Conservation (phyloP, 2,329 filamentous ascomycete genomes). For the Calonectria pseudoreteaudii region DNA sequence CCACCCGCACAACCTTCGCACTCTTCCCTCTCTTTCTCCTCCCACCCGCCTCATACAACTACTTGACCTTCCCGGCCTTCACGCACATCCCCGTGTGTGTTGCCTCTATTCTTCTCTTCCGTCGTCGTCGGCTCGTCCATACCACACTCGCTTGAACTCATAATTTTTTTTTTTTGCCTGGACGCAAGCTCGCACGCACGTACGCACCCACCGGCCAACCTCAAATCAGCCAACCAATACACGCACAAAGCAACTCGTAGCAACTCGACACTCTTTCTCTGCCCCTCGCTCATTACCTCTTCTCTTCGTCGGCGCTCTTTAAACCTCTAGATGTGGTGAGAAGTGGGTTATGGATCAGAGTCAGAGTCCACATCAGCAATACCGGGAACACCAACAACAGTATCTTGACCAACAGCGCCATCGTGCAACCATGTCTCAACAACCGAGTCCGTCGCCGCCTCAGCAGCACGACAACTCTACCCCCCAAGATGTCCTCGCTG, state of each 20-base stretch:
- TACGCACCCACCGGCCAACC: background rate
- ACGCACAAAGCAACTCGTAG: background rate
- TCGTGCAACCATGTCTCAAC: conserved; percentile 38
- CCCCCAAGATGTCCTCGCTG: conserved; percentile 57
- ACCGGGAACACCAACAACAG: conserved; percentile 31
- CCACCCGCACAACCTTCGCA: conserved; percentile 35
- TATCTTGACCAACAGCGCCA: conserved; percentile 37
- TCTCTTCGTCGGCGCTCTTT: conserved; percentile 28
- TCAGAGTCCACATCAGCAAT: conserved; percentile 42
- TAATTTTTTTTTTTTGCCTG: conserved; percentile 16
- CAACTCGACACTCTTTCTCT: conserved; percentile 30
- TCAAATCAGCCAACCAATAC: background rate
- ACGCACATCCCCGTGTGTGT: conserved; percentile 26
- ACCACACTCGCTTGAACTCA: conserved; percentile 30
- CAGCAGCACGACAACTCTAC: conserved; percentile 48
- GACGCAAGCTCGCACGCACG: conserved; percentile 21
- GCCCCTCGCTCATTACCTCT: conserved; percentile 26
- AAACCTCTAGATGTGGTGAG: conserved; percentile 43
- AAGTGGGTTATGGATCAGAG: conserved; percentile 48
- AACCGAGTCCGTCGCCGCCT: conserved; percentile 37
- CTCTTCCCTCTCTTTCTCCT: conserved; percentile 32
- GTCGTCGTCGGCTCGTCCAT: conserved; percentile 28
- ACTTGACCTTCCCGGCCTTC: conserved; percentile 19
- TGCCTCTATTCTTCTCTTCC: conserved; percentile 17
- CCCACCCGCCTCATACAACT: conserved; percentile 32